Evolutionary conservation across 495 filamentous ascomycete species (phyloP).

Genomic region (Acidomyces sp.): DNA sequence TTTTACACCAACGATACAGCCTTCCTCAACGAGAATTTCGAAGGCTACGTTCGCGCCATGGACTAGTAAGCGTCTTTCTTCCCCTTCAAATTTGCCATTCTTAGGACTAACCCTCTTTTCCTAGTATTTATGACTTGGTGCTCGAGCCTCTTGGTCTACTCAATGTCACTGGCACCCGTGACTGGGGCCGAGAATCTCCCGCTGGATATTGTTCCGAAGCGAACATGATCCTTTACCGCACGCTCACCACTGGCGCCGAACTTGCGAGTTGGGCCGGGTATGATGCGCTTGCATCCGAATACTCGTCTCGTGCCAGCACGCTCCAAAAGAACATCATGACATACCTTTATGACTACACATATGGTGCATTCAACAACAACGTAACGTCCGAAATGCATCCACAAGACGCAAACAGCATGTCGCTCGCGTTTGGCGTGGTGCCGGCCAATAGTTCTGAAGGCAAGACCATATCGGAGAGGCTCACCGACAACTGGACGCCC

Average conservation of each 20-base stretch:
- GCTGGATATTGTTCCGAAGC: constrained; percentile 18
- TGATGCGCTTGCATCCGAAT: constrained; percentile 26
- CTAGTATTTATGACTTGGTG: constrained; percentile 13
- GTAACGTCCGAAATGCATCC: constrained; percentile 16
- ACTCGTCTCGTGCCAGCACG: constrained; percentile 10
- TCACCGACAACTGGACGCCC: constrained; percentile 26
- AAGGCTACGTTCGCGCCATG: constrained; percentile 4
- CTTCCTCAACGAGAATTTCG: constrained; percentile 15
- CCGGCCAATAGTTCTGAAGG: constrained; percentile 6
- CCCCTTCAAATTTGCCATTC: too few relatives aligned
- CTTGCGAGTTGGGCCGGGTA: constrained; percentile 17
- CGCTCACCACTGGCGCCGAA: constrained; percentile 8
- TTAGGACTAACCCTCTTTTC: too few relatives aligned
- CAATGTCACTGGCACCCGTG: constrained; percentile 15
- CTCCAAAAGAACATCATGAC: constrained; percentile 18
- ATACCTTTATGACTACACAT: constrained; percentile 38
- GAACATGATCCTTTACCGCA: constrained; percentile 20
- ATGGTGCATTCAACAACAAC: constrained; percentile 37
- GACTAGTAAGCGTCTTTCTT: too few relatives aligned
- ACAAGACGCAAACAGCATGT: constrained; percentile 23
- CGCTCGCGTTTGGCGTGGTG: constrained; percentile 23
- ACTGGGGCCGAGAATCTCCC: constrained; percentile 13
- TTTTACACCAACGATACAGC: constrained; percentile 17
- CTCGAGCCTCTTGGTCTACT: constrained; percentile 21
- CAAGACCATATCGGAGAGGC: constrained; percentile 19